Conservation (phyloP, 352 stramenopile genomes). For the Globisporangium cylindrosporum region DNA sequence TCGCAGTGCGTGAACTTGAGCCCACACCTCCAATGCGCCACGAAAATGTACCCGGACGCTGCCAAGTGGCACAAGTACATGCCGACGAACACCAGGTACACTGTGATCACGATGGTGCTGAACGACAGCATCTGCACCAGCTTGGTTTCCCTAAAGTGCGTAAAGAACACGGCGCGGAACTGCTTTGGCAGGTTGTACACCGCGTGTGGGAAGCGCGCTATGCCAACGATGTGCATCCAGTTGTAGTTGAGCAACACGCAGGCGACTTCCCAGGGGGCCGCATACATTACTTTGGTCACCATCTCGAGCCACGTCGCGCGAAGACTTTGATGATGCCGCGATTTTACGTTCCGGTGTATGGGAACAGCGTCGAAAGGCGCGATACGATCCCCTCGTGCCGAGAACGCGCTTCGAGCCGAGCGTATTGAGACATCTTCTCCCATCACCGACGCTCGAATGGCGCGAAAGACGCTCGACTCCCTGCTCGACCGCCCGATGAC, state of each 20-base stretch:
- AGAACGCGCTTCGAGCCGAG: constrained; percentile 16
- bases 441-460: constrained; percentile 1
- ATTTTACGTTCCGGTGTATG: constrained; percentile 8
- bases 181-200: constrained; percentile 12
- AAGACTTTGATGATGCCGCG: not conserved
- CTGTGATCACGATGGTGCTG: constrained; percentile 39
- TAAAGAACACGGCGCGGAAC: constrained; percentile 26
- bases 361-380: constrained; percentile 14
- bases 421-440: constrained; percentile 7
- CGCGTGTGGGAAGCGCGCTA: constrained; percentile 27
- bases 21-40: constrained; percentile 47
- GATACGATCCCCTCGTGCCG: constrained; percentile 15
- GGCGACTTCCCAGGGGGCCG: constrained; percentile 39
- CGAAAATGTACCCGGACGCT: constrained; percentile 57
- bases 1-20: constrained; percentile 36
- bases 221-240: constrained; percentile 40
- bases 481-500: constrained; percentile 2
- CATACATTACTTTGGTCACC: constrained; percentile 3
- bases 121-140: constrained; percentile 40
- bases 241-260: constrained; percentile 32
- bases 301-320: constrained; percentile 3
- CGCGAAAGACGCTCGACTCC: constrained; percentile 12
- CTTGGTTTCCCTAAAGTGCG: constrained; percentile 16
- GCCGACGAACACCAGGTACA: constrained; percentile 42
- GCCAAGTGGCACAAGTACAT: constrained; percentile 59